phyloP scores from a whole-genome alignment of 139 green algal genomes.

The Asterochloris erici region DNA sequence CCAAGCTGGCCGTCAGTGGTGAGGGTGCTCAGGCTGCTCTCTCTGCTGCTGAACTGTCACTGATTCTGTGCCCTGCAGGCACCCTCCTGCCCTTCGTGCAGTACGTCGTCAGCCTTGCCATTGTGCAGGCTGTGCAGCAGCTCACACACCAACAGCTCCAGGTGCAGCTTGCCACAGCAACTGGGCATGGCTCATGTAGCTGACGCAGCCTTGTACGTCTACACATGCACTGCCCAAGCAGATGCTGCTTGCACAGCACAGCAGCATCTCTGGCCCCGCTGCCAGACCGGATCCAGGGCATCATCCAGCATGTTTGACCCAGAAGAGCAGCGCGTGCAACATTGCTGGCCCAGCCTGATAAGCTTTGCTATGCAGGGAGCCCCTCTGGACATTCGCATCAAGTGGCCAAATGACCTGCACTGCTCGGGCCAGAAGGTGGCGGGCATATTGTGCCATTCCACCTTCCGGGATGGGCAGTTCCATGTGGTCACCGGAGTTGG shows the following conservation, averaged over 20 bases:
- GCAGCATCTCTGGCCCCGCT: not conserved
- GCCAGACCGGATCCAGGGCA: too few species aligned
- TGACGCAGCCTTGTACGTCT: not conserved
- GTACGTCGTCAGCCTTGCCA: slow-evolving; percentile 86
- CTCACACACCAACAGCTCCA: not conserved
- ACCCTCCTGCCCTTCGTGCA: slow-evolving; percentile 86
- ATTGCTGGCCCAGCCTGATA: not conserved
- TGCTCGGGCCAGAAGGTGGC: slow-evolving; percentile 74
- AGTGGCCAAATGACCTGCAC: slow-evolving; percentile 98
- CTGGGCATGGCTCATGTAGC: not conserved
- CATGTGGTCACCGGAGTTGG: slow-evolving; percentile 75
- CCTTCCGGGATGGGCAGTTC: slow-evolving; percentile 62
- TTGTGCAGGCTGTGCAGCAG: slow-evolving; percentile 72
- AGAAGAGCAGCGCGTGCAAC: not conserved
- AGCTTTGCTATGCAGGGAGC: slow-evolving; percentile 4
- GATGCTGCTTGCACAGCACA: not conserved
- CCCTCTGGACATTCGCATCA: slow-evolving; percentile 77
- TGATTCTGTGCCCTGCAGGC: slow-evolving; percentile 21
- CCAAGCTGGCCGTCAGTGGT: slow-evolving; percentile 19
- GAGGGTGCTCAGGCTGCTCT: not conserved
- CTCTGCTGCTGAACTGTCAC: too few species aligned
- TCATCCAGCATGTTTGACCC: not conserved
- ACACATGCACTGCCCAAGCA: too few species aligned
- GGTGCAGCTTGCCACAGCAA: not conserved
- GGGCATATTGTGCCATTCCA: slow-evolving; percentile 88